A percentile compares a stretch with the other conserved stretches of the same genome.
Evolutionary conservation across 1,139 yeast genomes (phyloP).

Genomic region (Pichia cactophila): DNA sequence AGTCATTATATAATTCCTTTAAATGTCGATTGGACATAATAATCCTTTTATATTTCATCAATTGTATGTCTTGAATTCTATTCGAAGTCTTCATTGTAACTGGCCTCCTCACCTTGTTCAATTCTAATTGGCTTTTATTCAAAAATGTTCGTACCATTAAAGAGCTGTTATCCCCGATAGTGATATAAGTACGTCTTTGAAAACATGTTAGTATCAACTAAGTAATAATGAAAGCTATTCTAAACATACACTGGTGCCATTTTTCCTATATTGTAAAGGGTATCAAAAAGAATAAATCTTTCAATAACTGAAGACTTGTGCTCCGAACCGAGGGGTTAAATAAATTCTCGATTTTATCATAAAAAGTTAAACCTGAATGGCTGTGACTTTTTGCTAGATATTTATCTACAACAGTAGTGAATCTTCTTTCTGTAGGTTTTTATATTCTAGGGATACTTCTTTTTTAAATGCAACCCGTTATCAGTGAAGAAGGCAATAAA

Average conservation of each 20-base stretch:
- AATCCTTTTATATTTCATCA: conserved; percentile 17
- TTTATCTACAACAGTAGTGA: too few species aligned
- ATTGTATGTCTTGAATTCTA: conserved; percentile 2
- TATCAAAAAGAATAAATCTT: neutral
- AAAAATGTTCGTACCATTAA: conserved; percentile 24
- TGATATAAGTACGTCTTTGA: conserved; percentile 20
- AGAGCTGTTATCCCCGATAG: conserved; percentile 13
- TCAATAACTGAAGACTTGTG: too few species aligned
- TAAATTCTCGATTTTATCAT: neutral
- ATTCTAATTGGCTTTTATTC: conserved; percentile 22
- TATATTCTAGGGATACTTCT: neutral
- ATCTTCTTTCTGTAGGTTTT: too few species aligned
- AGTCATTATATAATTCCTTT: conserved; percentile 18
- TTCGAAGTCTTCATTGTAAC: conserved; percentile 6
- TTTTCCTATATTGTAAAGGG: neutral
- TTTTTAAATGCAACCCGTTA: conserved; percentile 12
- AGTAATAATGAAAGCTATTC: neutral
- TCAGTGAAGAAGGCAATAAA: conserved; percentile 11
- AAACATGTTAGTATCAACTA: conserved; percentile 1
- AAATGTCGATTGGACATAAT: conserved; percentile 25
- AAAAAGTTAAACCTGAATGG: neutral
- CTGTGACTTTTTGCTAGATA: too few species aligned
- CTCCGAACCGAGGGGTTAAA: conserved; percentile 8
- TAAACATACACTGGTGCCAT: conserved; percentile 26
- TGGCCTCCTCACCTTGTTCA: conserved; percentile 14